These are phyloP conservation scores for Termitomyces sp. DNA, from an alignment of 768 basidiomycete genomes.

Conservation along the genomic window DNA sequence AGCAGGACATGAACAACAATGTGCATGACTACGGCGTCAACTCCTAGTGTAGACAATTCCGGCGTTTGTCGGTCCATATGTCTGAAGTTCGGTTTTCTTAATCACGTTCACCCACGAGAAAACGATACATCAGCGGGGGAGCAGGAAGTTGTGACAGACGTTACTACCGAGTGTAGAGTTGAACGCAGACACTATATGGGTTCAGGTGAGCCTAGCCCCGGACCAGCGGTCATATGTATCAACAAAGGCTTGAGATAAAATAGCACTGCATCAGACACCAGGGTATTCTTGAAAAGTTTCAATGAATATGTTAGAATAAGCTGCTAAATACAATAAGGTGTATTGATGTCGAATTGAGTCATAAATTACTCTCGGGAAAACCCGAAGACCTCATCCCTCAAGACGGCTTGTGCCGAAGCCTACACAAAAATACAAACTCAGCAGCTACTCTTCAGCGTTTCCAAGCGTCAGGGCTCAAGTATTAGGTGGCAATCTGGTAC, in stretches of 20 bases:
- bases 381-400: too few species aligned
- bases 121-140: not conserved
- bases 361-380: too few species aligned
- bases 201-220: not conserved
- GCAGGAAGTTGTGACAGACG: not conserved
- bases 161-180: too few species aligned
- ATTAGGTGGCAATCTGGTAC: too few species aligned
- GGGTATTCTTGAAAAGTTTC: not conserved
- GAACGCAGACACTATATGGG: not conserved
- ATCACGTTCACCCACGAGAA: not conserved
- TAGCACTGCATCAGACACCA: too few species aligned
- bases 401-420: too few species aligned
- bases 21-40: not conserved
- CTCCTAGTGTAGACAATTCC: not conserved
- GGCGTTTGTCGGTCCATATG: not conserved
- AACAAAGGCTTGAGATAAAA: not conserved
- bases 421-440: too few species aligned
- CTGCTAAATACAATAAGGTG: too few species aligned
- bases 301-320: too few species aligned
- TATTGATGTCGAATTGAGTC: too few species aligned
- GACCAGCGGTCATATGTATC: not conserved
- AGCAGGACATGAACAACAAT: not conserved
- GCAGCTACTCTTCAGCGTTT: too few species aligned
- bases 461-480: too few species aligned
- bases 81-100: not conserved